Base-by-base conservation (phyloP, 768 basidiomycete species). In the Lactifluus echinatus region DNA sequence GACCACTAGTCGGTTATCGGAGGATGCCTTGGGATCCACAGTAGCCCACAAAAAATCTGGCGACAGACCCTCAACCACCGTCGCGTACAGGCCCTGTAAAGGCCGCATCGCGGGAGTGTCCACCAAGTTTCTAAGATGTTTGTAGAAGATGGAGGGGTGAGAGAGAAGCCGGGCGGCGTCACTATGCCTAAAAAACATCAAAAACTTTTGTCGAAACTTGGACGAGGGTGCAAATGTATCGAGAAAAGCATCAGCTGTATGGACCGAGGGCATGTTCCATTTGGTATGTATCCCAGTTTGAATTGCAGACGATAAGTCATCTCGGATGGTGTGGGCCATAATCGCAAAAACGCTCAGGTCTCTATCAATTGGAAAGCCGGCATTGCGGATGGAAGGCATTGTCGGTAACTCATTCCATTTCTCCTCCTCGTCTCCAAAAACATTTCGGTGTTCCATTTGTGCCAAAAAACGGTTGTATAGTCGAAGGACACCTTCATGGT, bases 281-380 rank as follows among this genome's bases (percentile, higher is more conserved):
- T 69, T 69, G 1, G 72, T 73, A 19, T 70, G 63, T 8, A 81
- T 61, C 56, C 71, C 80, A 4, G 67, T 65, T 42, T 69, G 68
- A 46, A 88, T 65, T 2, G 86, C 84, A 31, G 68, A 74, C n/a
- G 70, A 64, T 62, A 89, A 87, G n/a, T 76, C 73, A 64, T 80
- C 71, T 29, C 73, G 69, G 66, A 82, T 76, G 4, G 84, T 83
- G 66, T 81, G 71, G 15, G 89, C 89, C 21, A 80, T 72, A n/a
- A 81, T 70, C 6, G 74, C 81, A 11, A 75, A 74, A 31, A 50
- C 85, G 72, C 24, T 85, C 69, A 31, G 83, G 58, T 71, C 64
- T 26, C 36, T 53, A 21, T 63, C 64, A 26, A 66, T 40, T 10
- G 26, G 52, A 48, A 31, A 28, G 48, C 52, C 37, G 36, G 33